Conservation (phyloP, 1,284 basidiomycete species). For the Trametes sp. region DNA sequence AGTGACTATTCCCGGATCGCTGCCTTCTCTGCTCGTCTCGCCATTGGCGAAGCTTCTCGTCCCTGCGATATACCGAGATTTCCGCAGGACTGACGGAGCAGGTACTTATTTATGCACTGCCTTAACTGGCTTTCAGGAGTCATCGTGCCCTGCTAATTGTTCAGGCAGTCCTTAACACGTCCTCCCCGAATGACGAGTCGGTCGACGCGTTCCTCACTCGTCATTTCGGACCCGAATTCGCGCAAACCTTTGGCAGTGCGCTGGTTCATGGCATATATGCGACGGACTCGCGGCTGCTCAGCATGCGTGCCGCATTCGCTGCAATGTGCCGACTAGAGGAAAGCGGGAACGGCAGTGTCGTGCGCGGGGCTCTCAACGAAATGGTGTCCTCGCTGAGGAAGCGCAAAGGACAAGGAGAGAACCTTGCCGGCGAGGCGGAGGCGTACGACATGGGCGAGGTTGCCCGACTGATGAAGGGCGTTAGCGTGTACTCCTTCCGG, state of each 20-base stretch:
- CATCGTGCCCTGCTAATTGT: background rate
- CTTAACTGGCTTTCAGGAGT: background rate
- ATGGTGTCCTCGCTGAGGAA: conserved; percentile 28
- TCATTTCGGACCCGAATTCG: conserved; percentile 78
- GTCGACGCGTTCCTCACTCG: conserved; percentile 82
- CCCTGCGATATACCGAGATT: conserved; percentile 64
- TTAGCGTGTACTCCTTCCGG: conserved; percentile 82
- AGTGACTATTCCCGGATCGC: conserved; percentile 53
- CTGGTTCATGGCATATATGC: conserved; percentile 95
- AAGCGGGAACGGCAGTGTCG: conserved; percentile 70
- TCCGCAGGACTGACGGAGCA: conserved; percentile 48
- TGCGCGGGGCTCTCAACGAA: conserved; percentile 63
- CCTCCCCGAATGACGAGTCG: conserved; percentile 70
- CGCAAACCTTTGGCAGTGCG: conserved; percentile 81
- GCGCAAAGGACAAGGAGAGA: conserved; percentile 23
- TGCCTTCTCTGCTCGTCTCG: conserved; percentile 50
- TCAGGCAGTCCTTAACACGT: conserved; percentile 8
- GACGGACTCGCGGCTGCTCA: conserved; percentile 79
- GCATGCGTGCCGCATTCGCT: conserved; percentile 82
- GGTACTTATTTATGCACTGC: background rate
- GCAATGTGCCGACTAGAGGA: conserved; percentile 75
- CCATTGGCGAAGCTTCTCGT: conserved; percentile 62
- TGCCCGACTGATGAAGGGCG: conserved; percentile 58
- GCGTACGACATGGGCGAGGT: conserved; percentile 63
- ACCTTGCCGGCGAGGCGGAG: conserved; percentile 34